Evolutionary conservation across 306 rosid species (phyloP).

Genomic region (Cicer bijugum): DNA sequence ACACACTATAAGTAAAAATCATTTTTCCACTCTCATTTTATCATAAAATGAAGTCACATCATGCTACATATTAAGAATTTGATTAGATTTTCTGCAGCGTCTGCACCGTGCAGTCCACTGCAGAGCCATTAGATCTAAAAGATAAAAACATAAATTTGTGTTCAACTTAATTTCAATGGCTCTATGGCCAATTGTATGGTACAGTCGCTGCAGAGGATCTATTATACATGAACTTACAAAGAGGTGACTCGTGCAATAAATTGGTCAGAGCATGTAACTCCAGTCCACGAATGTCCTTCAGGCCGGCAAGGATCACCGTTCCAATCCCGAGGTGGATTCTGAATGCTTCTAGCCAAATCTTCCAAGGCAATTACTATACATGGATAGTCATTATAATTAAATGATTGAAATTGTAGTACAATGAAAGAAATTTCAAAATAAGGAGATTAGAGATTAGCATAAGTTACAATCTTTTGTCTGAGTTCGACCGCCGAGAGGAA

Average conservation of each 20-base stretch:
- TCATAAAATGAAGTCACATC: too few species aligned
- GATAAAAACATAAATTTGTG: not conserved
- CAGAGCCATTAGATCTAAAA: not conserved
- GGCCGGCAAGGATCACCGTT: slow-evolving; percentile 91
- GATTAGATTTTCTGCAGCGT: not conserved
- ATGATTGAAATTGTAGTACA: slow-evolving; percentile 34
- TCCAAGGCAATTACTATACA: slow-evolving; percentile 65
- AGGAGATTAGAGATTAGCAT: not conserved
- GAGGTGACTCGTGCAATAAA: slow-evolving; percentile 48
- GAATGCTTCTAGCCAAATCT: slow-evolving; percentile 58
- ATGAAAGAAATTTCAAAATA: slow-evolving; percentile 20
- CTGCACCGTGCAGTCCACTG: not conserved
- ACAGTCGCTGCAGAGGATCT: not conserved
- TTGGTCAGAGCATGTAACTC: slow-evolving; percentile 63
- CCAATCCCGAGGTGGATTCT: slow-evolving; percentile 81
- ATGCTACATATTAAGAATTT: not conserved
- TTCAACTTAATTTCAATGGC: not conserved
- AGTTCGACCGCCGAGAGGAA: slow-evolving; percentile 76
- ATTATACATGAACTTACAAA: slow-evolving; percentile 58
- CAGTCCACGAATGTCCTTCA: slow-evolving; percentile 77
- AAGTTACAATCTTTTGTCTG: slow-evolving; percentile 67
- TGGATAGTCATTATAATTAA: slow-evolving; percentile 35
- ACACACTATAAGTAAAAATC: not conserved
- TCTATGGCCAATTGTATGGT: not conserved
- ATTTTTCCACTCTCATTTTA: too few species aligned